Conservation (phyloP, 1,139 yeast genomes). For the Arxiozyma bovina region DNA sequence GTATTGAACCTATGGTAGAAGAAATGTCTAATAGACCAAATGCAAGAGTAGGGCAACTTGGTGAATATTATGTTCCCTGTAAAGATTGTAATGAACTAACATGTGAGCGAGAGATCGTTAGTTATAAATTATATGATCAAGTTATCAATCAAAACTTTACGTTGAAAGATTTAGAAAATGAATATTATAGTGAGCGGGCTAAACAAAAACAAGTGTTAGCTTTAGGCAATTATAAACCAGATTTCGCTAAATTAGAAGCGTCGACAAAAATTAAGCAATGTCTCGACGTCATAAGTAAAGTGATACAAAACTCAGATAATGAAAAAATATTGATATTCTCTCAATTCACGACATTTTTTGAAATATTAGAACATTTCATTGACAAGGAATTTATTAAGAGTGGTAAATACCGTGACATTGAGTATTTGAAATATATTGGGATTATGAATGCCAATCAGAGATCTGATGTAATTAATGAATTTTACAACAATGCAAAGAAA, state of each 20-base stretch:
- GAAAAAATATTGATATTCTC: constrained; percentile 75
- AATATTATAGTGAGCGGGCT: constrained; percentile 23
- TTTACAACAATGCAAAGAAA: constrained; percentile 47
- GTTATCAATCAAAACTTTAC: constrained; percentile 32
- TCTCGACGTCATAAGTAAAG: constrained; percentile 38
- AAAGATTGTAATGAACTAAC: constrained; percentile 39
- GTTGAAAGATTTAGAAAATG: constrained; percentile 28
- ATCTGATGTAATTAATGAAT: constrained; percentile 51
- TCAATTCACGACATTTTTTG: constrained; percentile 74
- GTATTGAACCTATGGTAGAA: constrained; percentile 46
- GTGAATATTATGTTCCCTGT: constrained; percentile 43
- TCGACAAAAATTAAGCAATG: constrained; percentile 51
- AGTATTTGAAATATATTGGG: constrained; percentile 68
- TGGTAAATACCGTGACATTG: constrained; percentile 25
- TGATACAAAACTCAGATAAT: constrained; percentile 37
- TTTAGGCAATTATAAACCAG: constrained; percentile 29
- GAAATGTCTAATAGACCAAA: constrained; percentile 29
- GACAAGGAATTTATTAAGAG: constrained; percentile 31
- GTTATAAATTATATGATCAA: constrained; percentile 45
- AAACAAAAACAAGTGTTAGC: constrained; percentile 25
- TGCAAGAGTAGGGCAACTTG: constrained; percentile 33
- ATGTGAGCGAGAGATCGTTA: constrained; percentile 39
- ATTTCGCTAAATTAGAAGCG: constrained; percentile 29
- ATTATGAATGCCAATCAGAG: constrained; percentile 62
- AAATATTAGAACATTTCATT: constrained; percentile 54